Base-by-base conservation (phyloP, 2,329 filamentous ascomycete genomes). In the Epicoccum sorghinum region DNA sequence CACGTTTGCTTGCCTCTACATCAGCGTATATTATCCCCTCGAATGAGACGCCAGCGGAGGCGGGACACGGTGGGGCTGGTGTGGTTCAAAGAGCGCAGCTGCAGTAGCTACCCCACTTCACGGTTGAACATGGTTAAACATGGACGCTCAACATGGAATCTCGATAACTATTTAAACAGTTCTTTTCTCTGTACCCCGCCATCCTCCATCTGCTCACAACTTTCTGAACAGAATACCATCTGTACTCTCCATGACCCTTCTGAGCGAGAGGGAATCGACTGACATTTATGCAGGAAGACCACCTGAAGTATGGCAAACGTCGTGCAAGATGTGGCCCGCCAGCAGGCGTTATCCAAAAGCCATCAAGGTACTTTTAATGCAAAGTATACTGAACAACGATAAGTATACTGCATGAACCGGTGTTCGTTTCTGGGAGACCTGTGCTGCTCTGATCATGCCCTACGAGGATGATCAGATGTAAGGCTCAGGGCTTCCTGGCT, bases 321-420 rank as follows among this genome's bases (percentile, higher is more conserved):
- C 58, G 66, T 61, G 62, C 66, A 66, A 65, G 67, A 60, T 66
- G 66, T 64, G 59, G 61, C 66, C 65, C 66, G 49, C 45, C 57
- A 63, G 70, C 66, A 54, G 67, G 68, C 60, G 58, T 75, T 74
- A 69, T 75, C 71, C 63, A 56, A 58, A 58, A 62, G 53, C 48
- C 52, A 67, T 70, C 66, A 74, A 74, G 72, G 72, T 74, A 74
- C 63, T 64, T 65, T 71, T 58, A 69, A 60, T 68, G 56, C 61
- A 65, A 69, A 73, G 72, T 73, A 74, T 72, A 69, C 68, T 71
- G 68, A 50, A 47, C 18, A 43, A 49, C 52, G 38, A 51, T 68
- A 71, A 73, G 72, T 73, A 73, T 72, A 69, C 68, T 73, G 72
- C 73, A 76, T 76, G 73, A 68, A 72, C 73, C 72, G 73, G 73